These are phyloP conservation scores for Orobanche coerulescens DNA, from an alignment of 257 asterid genomes.

Conservation along the genomic window DNA sequence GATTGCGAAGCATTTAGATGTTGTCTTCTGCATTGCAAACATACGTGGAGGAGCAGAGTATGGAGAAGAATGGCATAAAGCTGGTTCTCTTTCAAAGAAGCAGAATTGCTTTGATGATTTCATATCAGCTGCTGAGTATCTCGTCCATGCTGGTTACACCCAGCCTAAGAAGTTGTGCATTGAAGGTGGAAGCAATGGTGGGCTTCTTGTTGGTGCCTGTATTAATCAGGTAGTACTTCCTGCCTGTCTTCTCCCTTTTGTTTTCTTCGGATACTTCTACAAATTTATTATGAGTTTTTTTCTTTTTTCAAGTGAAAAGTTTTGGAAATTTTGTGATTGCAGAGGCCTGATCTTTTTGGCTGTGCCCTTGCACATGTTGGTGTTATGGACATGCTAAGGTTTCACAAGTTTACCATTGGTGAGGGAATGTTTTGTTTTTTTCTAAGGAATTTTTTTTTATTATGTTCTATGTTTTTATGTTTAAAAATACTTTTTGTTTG, in stretches of 20 bases:
- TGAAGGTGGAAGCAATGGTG: conserved; percentile 99
- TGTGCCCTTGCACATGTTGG: conserved; percentile 99
- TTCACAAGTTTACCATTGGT: conserved; percentile 98
- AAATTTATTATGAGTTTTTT: neutral
- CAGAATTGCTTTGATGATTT: conserved; percentile 93
- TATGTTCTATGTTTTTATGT: neutral
- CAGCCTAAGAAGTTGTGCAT: conserved; percentile 75
- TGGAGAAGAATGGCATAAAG: conserved; percentile 98
- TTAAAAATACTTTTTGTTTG: neutral
- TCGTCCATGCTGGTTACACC: conserved; percentile 79
- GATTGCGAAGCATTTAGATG: conserved; percentile 60
- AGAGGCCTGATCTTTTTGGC: conserved; percentile 97
- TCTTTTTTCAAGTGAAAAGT: neutral
- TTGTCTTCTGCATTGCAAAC: conserved; percentile 68
- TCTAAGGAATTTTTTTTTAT: neutral
- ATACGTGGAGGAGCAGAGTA: conserved; percentile 99
- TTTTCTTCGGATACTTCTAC: neutral
- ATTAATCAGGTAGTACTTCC: conserved; percentile 65
- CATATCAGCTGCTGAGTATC: conserved; percentile 71
- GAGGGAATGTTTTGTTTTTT: conserved; percentile 14
- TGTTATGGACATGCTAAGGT: conserved; percentile 98
- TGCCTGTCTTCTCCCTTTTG: neutral
- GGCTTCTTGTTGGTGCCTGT: conserved; percentile 91
- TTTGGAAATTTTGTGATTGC: conserved; percentile 23
- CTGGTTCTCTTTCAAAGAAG: conserved; percentile 72